Conservation (phyloP, 495 filamentous ascomycete genomes). For the Evansstolkia leycettana region DNA sequence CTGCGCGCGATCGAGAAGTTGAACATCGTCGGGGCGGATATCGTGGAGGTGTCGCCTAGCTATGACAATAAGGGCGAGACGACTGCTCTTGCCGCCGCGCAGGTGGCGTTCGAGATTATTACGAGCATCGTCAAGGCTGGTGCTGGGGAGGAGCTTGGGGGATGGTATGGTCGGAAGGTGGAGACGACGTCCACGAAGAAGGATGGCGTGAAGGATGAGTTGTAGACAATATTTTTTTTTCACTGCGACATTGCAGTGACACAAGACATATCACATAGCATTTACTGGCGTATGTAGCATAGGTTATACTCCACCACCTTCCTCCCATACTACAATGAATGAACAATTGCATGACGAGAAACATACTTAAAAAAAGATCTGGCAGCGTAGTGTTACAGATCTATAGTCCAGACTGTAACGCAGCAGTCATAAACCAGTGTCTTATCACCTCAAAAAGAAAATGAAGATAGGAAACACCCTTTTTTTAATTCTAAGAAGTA, state of each 20-base stretch:
- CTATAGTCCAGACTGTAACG: too few relatives aligned
- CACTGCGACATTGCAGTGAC: too few relatives aligned
- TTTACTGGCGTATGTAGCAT: slow-evolving; percentile 7
- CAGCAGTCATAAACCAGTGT: too few relatives aligned
- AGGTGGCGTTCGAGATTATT: slow-evolving; percentile 72
- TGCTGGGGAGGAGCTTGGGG: slow-evolving; percentile 30
- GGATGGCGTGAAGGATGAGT: slow-evolving; percentile 25
- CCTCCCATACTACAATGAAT: too few relatives aligned
- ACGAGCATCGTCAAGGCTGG: slow-evolving; percentile 67
- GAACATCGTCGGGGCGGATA: slow-evolving; percentile 63
- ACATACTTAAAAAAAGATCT: too few relatives aligned
- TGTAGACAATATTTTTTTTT: slow-evolving; percentile 11
- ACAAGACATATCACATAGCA: background rate
- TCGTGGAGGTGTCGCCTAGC: slow-evolving; percentile 78
- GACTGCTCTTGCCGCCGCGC: slow-evolving; percentile 73
- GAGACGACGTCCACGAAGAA: slow-evolving; percentile 5
- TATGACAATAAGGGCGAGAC: slow-evolving; percentile 78
- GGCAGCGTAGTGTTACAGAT: too few relatives aligned
- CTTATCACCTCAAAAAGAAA: too few relatives aligned
- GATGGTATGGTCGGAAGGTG: slow-evolving; percentile 30
- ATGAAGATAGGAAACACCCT: too few relatives aligned
- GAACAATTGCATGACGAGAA: too few relatives aligned
- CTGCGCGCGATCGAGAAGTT: slow-evolving; percentile 55
- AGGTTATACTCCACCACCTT: slow-evolving; percentile 3
- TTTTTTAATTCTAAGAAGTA: too few relatives aligned